Evolutionary conservation across 768 basidiomycete genomes (phyloP), one percentile per base, ranked within the genome.

Genomic region (Tephrocybe sp.): DNA sequence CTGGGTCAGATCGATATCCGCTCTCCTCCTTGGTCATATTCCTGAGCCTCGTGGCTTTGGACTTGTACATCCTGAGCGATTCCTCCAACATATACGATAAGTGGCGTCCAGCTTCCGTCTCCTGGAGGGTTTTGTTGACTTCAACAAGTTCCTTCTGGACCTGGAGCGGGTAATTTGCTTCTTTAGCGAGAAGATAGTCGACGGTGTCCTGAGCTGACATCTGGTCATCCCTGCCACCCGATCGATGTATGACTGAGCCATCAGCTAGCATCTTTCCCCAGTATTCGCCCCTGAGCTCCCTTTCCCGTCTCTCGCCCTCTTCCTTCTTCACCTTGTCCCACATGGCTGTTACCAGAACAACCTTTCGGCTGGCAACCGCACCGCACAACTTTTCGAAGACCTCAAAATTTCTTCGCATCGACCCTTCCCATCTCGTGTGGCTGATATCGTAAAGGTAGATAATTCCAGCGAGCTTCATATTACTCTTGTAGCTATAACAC

Each of bases 371-470:
- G 6, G 63, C 57, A 3, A 53, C 18, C 9, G 57, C 25, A 3
- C 72, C 73, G 33, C 73, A 74, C 15, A 74, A 49, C 21, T 60
- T 55, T 21, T 58, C 53, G 49, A 73, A 70, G 53, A 70, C 49
- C 15, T 56, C 50, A 41, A 72, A 62, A 49, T 33, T 34, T n/a
- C 13, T 33, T 6, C 30, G 24, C 23, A 19, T 33, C 22, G 47
- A 40, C 30, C 47, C 47, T 25, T 40, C 15, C 47, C 47, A 48
- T 22, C n/a, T 40, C n/a, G n/a, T 40, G 9, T 48, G 47, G 1
- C 27, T 40, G 30, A 48, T 48, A 19, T 48, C 40, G 15, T 48
- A 37, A 16, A 38, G 37, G 24, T 34, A 48, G 31, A 48, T 27
- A 25, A 48, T 25, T 9, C 47, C 47, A 15, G 47, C 47, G 8